Conservation (phyloP, 768 basidiomycete genomes). For the Boletus fagicola region DNA sequence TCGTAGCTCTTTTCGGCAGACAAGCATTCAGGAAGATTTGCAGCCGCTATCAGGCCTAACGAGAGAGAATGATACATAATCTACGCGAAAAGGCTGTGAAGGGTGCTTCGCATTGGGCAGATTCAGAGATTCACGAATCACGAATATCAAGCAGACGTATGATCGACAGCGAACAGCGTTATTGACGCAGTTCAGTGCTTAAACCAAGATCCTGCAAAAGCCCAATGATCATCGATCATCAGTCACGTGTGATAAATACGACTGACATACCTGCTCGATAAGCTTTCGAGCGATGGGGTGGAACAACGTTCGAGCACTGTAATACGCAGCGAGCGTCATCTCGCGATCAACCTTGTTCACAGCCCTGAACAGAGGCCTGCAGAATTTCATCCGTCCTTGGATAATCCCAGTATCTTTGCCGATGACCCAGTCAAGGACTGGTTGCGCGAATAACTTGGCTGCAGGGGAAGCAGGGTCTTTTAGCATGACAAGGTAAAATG, state of each 20-base stretch:
- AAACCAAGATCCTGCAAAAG: constrained; percentile 27
- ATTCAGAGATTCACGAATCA: no score
- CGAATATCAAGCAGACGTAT: background rate
- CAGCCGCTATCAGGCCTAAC: no score
- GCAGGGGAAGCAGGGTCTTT: constrained; percentile 34
- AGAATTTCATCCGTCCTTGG: constrained; percentile 57
- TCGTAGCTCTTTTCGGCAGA: no score
- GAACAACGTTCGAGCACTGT: constrained; percentile 36
- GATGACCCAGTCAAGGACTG: constrained; percentile 46
- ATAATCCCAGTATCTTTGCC: constrained; percentile 41
- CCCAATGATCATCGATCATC: background rate
- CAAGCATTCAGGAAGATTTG: no score
- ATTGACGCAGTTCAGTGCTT: background rate
- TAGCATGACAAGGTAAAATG: constrained; percentile 52
- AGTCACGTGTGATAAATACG: background rate
- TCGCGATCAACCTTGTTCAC: constrained; percentile 36
- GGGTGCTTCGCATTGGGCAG: background rate
- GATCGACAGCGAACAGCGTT: background rate
- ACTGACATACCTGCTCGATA: constrained; percentile 44
- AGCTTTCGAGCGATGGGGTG: constrained; percentile 52
- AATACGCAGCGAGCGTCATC: constrained; percentile 38
- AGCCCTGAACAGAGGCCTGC: constrained; percentile 46
- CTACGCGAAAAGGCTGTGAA: background rate
- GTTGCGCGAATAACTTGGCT: constrained; percentile 33
- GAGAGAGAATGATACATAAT: no score